A percentile compares a stretch with the other conserved stretches of the same genome.
Conservation (phyloP, 306 rosid genomes). For the Cajanus cajan region DNA sequence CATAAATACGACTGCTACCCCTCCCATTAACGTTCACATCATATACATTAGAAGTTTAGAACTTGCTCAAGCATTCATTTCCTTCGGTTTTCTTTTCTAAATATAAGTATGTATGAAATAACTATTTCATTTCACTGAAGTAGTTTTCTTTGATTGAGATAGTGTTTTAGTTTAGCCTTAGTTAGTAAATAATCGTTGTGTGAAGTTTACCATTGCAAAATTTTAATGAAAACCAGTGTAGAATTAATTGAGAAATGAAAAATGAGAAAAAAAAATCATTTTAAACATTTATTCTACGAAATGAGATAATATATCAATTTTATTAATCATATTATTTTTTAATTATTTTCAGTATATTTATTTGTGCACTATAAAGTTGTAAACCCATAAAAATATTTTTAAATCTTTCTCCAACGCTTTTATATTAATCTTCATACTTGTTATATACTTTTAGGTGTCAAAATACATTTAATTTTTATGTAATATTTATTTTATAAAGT, state of each 20-base stretch:
- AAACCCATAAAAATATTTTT: background rate
- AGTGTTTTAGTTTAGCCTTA: background rate
- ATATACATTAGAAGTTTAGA: background rate
- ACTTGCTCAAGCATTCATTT: background rate
- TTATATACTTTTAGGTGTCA: background rate
- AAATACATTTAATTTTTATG: background rate
- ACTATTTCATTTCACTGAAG: background rate
- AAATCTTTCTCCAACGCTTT: background rate
- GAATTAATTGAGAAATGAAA: background rate
- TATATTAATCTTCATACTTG: background rate
- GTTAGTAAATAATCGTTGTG: background rate
- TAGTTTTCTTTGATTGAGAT: background rate
- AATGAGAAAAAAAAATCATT: background rate
- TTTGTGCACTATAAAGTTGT: background rate
- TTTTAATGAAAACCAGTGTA: background rate
- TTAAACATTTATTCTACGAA: background rate
- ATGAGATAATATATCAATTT: background rate
- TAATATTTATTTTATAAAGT: background rate
- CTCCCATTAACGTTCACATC: slow-evolving; percentile 24
- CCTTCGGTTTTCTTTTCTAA: background rate
- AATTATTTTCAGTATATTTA: background rate
- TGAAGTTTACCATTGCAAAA: background rate
- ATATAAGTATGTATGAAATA: background rate
- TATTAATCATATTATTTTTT: background rate
- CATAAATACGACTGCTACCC: slow-evolving; percentile 21